phyloP scores from a whole-genome alignment of 495 filamentous ascomycete species.

The Penicillium silybi region DNA sequence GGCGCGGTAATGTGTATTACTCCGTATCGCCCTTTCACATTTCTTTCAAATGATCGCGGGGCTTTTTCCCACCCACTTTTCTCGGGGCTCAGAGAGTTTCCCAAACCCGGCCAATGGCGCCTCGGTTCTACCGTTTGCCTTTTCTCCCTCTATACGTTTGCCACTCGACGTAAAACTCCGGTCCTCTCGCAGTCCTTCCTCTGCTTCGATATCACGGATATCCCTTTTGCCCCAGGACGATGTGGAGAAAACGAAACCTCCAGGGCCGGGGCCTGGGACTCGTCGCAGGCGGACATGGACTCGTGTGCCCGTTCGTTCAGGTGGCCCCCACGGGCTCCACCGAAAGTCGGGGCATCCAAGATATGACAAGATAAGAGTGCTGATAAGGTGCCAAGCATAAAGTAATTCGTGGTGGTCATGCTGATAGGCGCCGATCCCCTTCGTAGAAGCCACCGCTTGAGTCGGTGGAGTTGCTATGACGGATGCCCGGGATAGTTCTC shows the following conservation, averaged over 20 bases:
- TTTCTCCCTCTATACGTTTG: no score
- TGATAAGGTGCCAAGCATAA: constrained; percentile 27
- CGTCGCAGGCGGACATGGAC: background rate
- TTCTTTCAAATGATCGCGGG: background rate
- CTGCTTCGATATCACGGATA: no score
- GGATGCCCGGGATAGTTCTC: background rate
- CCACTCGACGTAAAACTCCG: background rate
- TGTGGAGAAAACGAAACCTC: no score
- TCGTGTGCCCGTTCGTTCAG: background rate
- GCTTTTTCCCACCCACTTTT: background rate
- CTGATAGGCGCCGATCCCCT: constrained; percentile 4
- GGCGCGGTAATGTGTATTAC: background rate
- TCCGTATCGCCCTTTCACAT: background rate
- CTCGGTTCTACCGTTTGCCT: background rate
- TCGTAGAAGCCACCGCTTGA: background rate
- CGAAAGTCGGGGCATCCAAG: background rate
- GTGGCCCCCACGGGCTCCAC: background rate
- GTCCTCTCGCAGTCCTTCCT: background rate
- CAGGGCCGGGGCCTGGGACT: no score
- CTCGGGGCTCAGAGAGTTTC: background rate
- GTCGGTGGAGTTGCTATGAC: background rate
- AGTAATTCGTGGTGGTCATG: constrained; percentile 34
- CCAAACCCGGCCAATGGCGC: no score
- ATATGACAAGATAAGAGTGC: constrained; percentile 8
- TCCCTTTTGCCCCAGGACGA: no score